Percentiles rank a stretch among this genome's conserved stretches.
Conservation (phyloP, 805 yeast genomes). For the Candida chauliodis region DNA sequence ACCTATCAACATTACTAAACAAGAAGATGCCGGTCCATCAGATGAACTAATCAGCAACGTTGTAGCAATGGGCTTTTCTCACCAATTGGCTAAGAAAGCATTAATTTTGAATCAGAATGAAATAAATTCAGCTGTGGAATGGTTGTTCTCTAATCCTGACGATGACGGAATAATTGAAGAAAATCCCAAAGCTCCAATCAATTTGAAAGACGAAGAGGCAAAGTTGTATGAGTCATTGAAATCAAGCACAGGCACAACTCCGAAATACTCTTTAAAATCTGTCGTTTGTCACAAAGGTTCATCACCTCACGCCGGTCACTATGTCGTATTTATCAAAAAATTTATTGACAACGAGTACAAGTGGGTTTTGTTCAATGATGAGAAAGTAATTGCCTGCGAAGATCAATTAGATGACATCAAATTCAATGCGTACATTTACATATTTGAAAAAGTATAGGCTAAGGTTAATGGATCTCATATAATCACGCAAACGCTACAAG, state of each 20-base stretch:
- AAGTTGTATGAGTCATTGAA: conserved; percentile 15
- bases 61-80: conserved; percentile 74
- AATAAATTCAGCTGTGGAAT: conserved; percentile 78
- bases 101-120: conserved; percentile 55
- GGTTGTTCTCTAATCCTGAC: conserved; percentile 83
- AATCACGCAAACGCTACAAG: too few relatives aligned
- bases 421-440: conserved; percentile 46
- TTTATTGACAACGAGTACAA: conserved; percentile 29
- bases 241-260: conserved; percentile 1
- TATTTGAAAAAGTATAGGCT: conserved; percentile 26
- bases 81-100: conserved; percentile 68
- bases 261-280: conserved; percentile 49
- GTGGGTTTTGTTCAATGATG: conserved; percentile 88
- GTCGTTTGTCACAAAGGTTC: conserved; percentile 87
- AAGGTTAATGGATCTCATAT: too few relatives aligned
- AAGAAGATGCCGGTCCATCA: conserved; percentile 14
- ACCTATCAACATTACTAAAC: conserved; percentile 41
- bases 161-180: conserved; percentile 59
- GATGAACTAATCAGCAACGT: conserved; percentile 46
- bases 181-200: conserved; percentile 16
- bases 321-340: conserved; percentile 70
- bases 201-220: conserved; percentile 23
- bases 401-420: conserved; percentile 42
- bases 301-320: conserved; percentile 89
- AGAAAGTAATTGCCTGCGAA: conserved; percentile 68